phyloP scores from a whole-genome alignment of 108 stramenopile species.

The Chaetoceros tenuissimus region DNA sequence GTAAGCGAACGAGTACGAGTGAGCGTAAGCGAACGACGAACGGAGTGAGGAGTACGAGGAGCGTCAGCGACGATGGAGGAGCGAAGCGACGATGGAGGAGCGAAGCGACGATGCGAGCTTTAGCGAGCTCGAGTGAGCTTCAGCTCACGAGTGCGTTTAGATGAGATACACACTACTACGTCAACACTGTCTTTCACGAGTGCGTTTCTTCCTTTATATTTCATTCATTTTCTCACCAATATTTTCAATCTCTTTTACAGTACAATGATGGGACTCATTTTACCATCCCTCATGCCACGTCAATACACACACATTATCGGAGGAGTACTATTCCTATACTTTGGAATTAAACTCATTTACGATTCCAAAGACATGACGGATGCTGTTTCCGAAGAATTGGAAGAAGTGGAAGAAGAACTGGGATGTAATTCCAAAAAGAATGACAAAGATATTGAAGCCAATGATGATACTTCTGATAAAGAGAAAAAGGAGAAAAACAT shows the following conservation, averaged over 20 bases:
- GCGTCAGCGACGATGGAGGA: no score
- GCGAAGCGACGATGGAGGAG: no score
- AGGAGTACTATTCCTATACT: slow-evolving; percentile 93
- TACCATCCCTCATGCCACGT: slow-evolving; percentile 82
- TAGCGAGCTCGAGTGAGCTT: no score
- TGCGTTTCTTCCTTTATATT: no score
- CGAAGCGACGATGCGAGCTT: no score
- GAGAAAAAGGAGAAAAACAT: slow-evolving; percentile 22
- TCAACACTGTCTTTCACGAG: no score
- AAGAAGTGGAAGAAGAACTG: slow-evolving; percentile 97
- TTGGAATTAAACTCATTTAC: slow-evolving; percentile 88
- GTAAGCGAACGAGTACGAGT: no score
- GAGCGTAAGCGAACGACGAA: no score
- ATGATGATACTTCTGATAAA: slow-evolving; percentile 14
- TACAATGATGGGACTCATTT: slow-evolving; percentile 86
- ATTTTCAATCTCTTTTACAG: slow-evolving; percentile 3
- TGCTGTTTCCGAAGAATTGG: slow-evolving; percentile 91
- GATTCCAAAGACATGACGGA: slow-evolving; percentile 77
- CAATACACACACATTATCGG: slow-evolving; percentile 93
- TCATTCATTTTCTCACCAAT: no score
- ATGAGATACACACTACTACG: no score
- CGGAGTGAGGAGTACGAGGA: no score
- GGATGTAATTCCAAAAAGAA: slow-evolving; percentile 45
- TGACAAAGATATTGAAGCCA: slow-evolving; percentile 22
- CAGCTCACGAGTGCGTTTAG: no score